These are phyloP conservation scores for Penicillium crystallinum DNA, from an alignment of 495 filamentous ascomycete genomes.

Conservation along the genomic window DNA sequence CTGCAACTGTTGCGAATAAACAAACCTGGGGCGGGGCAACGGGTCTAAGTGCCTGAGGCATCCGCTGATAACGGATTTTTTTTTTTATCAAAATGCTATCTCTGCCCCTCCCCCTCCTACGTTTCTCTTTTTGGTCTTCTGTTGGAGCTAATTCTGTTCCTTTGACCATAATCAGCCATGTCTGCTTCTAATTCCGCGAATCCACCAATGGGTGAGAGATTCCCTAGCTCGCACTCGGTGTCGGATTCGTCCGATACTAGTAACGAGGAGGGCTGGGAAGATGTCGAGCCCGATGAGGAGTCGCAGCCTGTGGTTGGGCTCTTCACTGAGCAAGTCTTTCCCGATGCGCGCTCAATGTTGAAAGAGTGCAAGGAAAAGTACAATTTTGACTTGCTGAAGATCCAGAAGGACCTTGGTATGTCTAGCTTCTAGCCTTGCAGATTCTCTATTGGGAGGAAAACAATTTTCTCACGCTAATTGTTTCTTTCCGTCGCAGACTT, in stretches of 20 bases:
- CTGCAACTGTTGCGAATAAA: slow-evolving; percentile 24
- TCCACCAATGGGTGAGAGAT: slow-evolving; percentile 19
- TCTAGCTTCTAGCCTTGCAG: slow-evolving; percentile 6
- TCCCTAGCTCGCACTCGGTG: slow-evolving; percentile 28
- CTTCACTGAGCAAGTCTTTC: slow-evolving; percentile 62
- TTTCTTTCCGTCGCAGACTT: slow-evolving; percentile 41
- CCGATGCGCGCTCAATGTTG: slow-evolving; percentile 61
- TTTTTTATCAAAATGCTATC: slow-evolving; percentile 18
- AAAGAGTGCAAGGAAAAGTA: slow-evolving; percentile 66
- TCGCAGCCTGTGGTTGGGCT: slow-evolving; percentile 63
- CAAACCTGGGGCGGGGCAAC: slow-evolving; percentile 39
- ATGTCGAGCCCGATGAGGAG: slow-evolving; percentile 66
- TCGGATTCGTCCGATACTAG: slow-evolving; percentile 47
- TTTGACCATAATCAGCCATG: slow-evolving; percentile 20
- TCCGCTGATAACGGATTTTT: slow-evolving; percentile 25
- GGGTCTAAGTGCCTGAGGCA: slow-evolving; percentile 19
- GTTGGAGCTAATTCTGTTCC: neutral
- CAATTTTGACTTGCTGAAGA: slow-evolving; percentile 65
- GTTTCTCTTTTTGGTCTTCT: slow-evolving; percentile 1
- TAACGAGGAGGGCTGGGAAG: slow-evolving; percentile 75
- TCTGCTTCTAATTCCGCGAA: slow-evolving; percentile 23
- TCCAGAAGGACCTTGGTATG: slow-evolving; percentile 59
- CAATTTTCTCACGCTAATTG: slow-evolving; percentile 15
- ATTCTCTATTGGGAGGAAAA: neutral
- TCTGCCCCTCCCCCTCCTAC: slow-evolving; percentile 19